phyloP scores from a whole-genome alignment of 2,329 filamentous ascomycete genomes.

The Fusarium nisikadoi region DNA sequence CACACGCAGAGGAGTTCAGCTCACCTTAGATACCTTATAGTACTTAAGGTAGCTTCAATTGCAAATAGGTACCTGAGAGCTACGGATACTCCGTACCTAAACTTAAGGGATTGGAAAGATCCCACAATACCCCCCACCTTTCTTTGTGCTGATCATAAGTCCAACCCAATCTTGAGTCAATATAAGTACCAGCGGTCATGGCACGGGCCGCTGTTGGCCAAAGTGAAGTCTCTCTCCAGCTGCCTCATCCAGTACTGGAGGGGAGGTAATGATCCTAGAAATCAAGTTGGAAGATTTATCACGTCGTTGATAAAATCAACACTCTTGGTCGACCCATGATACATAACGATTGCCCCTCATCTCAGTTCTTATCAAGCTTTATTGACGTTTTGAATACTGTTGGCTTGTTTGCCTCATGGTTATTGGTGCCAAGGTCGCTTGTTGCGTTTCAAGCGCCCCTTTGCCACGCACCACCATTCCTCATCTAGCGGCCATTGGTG shows the following conservation, averaged over 20 bases:
- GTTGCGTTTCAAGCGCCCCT: constrained; percentile 25
- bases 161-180: constrained; percentile 4
- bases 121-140: constrained; percentile 5
- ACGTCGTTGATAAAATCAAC: background rate
- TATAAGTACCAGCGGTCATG: constrained; percentile 7
- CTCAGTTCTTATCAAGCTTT: background rate
- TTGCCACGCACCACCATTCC: constrained; percentile 36
- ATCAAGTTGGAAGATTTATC: background rate
- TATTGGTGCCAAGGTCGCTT: constrained; percentile 10
- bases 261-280: background rate
- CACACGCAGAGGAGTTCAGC: background rate
- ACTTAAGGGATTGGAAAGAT: background rate
- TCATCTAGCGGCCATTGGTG: constrained; percentile 5
- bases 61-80: background rate
- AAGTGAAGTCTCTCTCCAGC: background rate
- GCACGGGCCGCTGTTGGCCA: constrained; percentile 24
- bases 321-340: background rate
- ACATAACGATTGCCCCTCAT: background rate
- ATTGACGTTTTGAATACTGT: constrained; percentile 19
- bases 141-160: constrained; percentile 13
- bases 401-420: constrained; percentile 5
- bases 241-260: background rate
- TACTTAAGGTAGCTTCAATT: background rate
- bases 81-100: background rate
- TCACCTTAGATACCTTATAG: background rate